phyloP scores from a whole-genome alignment of 2,329 filamentous ascomycete genomes.

The Rutstroemia sp. region DNA sequence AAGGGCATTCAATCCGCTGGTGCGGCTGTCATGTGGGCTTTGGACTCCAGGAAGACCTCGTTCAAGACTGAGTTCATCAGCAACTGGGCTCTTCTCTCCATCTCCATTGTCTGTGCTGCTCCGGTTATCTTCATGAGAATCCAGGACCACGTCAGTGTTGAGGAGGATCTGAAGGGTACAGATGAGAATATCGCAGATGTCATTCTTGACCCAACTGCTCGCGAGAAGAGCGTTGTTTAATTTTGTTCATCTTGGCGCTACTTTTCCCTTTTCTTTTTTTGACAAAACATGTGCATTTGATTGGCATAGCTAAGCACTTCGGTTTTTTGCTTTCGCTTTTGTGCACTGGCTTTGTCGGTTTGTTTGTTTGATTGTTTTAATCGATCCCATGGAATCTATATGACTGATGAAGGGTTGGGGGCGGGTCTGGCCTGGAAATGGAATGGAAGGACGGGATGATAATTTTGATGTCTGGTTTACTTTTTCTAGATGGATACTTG shows the following conservation, averaged over 20 bases:
- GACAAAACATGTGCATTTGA: no score
- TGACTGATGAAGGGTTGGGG: no score
- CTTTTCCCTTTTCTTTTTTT: no score
- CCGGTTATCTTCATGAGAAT: conserved; percentile 76
- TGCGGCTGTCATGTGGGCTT: conserved; percentile 65
- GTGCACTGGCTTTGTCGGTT: no score
- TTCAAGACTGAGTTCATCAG: conserved; percentile 68
- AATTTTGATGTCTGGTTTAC: no score
- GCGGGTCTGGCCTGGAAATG: no score
- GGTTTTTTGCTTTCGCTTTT: no score
- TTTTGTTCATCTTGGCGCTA: neutral
- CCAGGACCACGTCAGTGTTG: conserved; percentile 70
- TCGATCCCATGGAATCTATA: no score
- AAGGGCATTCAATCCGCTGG: conserved; percentile 87
- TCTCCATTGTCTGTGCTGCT: conserved; percentile 66
- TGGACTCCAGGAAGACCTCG: conserved; percentile 55
- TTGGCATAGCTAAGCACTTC: no score
- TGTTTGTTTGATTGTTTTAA: no score
- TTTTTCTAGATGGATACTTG: no score
- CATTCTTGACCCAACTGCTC: conserved; percentile 20
- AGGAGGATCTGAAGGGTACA: conserved; percentile 77
- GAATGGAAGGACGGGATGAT: no score
- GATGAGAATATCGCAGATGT: conserved; percentile 78
- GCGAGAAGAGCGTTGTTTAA: conserved; percentile 10
- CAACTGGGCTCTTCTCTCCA: conserved; percentile 69